phyloP scores from a whole-genome alignment of 257 asterid genomes.

The Nyctanthes arbortristis region DNA sequence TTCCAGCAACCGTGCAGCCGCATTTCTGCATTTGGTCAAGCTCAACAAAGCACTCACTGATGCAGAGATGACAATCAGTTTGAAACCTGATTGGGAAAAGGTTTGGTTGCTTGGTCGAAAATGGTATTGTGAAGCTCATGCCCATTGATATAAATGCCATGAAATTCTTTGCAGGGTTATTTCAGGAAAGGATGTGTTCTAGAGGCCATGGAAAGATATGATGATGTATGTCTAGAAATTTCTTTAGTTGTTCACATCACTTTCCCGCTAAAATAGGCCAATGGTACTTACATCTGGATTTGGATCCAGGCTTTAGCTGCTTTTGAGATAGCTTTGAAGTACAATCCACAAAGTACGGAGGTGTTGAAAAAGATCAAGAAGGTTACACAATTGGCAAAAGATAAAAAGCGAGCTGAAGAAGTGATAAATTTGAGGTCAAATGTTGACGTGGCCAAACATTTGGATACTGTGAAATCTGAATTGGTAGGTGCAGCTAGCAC shows the following conservation, averaged over 20 bases:
- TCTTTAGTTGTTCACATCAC: conserved; percentile 11
- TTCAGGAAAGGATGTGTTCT: conserved; percentile 96
- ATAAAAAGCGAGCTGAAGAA: conserved; percentile 78
- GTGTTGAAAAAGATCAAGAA: conserved; percentile 82
- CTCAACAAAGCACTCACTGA: conserved; percentile 90
- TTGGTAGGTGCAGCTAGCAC: conserved; percentile 50
- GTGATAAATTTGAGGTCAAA: conserved; percentile 73
- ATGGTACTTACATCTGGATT: conserved; percentile 8
- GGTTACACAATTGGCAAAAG: conserved; percentile 73
- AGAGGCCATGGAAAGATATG: conserved; percentile 93
- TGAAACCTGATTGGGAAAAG: conserved; percentile 99
- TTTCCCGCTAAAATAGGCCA: conserved; percentile 4
- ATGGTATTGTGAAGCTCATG: not conserved
- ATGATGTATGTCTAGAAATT: conserved; percentile 61
- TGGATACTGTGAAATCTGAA: conserved; percentile 71
- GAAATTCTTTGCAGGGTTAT: conserved; percentile 74
- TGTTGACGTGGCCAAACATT: conserved; percentile 75
- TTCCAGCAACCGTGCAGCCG: conserved; percentile 95
- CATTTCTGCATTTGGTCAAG: conserved; percentile 89
- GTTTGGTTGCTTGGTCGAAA: conserved; percentile 27
- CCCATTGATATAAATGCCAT: conserved; percentile 18
- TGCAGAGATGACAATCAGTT: conserved; percentile 79
- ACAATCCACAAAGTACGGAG: conserved; percentile 87
- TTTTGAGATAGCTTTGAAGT: conserved; percentile 70
- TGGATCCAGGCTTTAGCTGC: conserved; percentile 81